Conservation (phyloP, 2,329 filamentous ascomycete species). For the Botrytis elliptica region DNA sequence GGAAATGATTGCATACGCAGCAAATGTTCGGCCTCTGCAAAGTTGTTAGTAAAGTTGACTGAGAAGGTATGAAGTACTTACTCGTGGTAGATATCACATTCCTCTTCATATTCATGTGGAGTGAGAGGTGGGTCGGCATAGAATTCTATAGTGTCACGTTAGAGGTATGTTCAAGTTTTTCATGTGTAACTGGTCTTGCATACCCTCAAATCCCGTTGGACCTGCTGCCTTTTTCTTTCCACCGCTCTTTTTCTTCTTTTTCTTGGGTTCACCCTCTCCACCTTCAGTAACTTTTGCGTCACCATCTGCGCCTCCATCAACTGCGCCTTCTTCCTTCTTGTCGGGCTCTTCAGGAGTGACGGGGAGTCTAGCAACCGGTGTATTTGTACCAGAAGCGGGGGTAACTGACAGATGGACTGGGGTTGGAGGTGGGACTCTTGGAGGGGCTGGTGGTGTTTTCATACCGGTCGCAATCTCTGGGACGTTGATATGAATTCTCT, state of each 20-base stretch:
- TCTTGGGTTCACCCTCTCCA: slow-evolving; percentile 25
- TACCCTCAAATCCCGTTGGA: slow-evolving; percentile 70
- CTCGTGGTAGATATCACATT: slow-evolving; percentile 66
- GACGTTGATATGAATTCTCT: slow-evolving; percentile 1
- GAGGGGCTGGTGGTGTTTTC: slow-evolving; percentile 21
- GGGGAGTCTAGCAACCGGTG: slow-evolving; percentile 12
- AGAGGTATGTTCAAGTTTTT: slow-evolving; percentile 15
- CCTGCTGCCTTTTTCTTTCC: slow-evolving; percentile 36
- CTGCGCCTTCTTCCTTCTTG: slow-evolving; percentile 6
- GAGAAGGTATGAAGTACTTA: slow-evolving; percentile 42
- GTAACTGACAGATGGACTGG: slow-evolving; percentile 17
- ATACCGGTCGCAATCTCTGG: slow-evolving; percentile 5
- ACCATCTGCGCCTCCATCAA: background rate
- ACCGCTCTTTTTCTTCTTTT: slow-evolving; percentile 46
- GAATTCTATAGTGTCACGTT: slow-evolving; percentile 51
- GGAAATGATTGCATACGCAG: slow-evolving; percentile 49
- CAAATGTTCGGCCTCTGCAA: slow-evolving; percentile 51
- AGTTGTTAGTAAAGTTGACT: slow-evolving; percentile 31
- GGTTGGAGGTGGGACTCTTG: slow-evolving; percentile 20
- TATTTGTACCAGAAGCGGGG: slow-evolving; percentile 12
- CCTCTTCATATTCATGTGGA: slow-evolving; percentile 62
- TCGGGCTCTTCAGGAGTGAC: slow-evolving; percentile 7
- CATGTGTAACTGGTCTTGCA: background rate
- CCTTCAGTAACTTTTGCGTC: slow-evolving; percentile 25
- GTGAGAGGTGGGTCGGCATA: slow-evolving; percentile 79